These are phyloP conservation scores for Microdochium bolleyi DNA, from an alignment of 2,329 filamentous ascomycete genomes.

Conservation along the genomic window DNA sequence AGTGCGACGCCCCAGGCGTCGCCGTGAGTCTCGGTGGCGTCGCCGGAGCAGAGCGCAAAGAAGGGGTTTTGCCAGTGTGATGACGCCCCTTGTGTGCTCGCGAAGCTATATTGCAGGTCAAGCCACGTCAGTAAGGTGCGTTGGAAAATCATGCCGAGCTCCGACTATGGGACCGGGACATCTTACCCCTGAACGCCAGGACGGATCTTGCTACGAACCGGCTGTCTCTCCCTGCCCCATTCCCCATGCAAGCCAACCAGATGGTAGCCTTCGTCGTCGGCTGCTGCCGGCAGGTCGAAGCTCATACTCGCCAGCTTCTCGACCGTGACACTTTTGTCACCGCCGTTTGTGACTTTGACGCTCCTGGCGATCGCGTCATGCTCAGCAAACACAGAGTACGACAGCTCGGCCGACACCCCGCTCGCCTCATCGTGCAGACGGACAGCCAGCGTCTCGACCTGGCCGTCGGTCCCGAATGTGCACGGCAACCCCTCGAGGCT, in stretches of 20 bases:
- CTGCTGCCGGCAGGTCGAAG: conserved; percentile 47
- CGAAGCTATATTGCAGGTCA: conserved; percentile 35
- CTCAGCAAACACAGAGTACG: conserved; percentile 55
- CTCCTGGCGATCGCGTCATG: conserved; percentile 55
- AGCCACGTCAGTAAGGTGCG: conserved; percentile 9
- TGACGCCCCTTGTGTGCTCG: conserved; percentile 52
- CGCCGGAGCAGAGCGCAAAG: conserved; percentile 45
- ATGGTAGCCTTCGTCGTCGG: conserved; percentile 36
- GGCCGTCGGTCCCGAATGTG: conserved; percentile 45
- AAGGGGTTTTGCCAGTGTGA: conserved; percentile 60
- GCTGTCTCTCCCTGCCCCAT: conserved; percentile 51
- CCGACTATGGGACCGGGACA: no score
- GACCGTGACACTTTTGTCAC: conserved; percentile 40
- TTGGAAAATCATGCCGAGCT: no score
- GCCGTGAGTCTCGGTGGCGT: conserved; percentile 51
- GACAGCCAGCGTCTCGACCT: conserved; percentile 52
- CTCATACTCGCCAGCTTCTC: conserved; percentile 53
- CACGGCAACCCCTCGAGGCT: conserved; percentile 46
- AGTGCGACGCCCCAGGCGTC: conserved; percentile 59
- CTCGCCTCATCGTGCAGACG: conserved; percentile 51
- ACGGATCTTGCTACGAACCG: conserved; percentile 44
- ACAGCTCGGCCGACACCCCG: conserved; percentile 47
- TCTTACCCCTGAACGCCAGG: conserved; percentile 46
- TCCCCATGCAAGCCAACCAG: conserved; percentile 56
- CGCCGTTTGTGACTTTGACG: conserved; percentile 52